phyloP scores from a whole-genome alignment of 2,329 filamentous ascomycete species.

The Talaromyces sp. region DNA sequence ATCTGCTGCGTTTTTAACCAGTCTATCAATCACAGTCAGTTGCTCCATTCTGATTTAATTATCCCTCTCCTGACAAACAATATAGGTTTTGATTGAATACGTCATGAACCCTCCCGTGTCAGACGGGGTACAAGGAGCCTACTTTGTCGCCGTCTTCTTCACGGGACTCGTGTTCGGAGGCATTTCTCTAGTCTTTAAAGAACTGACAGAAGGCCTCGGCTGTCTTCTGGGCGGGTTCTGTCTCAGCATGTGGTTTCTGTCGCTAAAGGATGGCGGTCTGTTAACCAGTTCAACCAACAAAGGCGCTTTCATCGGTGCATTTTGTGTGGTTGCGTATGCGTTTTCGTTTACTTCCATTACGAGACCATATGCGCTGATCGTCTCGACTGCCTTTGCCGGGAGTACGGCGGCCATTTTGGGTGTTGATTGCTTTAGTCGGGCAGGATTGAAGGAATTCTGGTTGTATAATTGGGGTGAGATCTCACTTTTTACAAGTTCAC shows the following conservation, averaged over 20 bases:
- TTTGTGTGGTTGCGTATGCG: slow-evolving; percentile 63
- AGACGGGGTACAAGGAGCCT: slow-evolving; percentile 74
- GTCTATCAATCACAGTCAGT: slow-evolving; percentile 62
- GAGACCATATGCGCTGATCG: slow-evolving; percentile 70
- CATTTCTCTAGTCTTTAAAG: slow-evolving; percentile 69
- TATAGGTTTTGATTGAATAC: slow-evolving; percentile 71
- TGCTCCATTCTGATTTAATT: background rate
- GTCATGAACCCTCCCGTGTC: slow-evolving; percentile 75
- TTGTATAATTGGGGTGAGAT: slow-evolving; percentile 73
- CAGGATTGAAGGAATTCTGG: slow-evolving; percentile 96
- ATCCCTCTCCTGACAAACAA: background rate
- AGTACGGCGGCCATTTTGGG: slow-evolving; percentile 74
- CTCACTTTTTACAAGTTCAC: background rate
- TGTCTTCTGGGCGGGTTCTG: slow-evolving; percentile 84
- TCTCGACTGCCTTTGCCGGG: slow-evolving; percentile 71
- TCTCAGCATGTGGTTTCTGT: slow-evolving; percentile 84
- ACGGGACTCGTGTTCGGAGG: slow-evolving; percentile 70
- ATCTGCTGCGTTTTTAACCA: slow-evolving; percentile 67
- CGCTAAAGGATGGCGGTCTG: slow-evolving; percentile 68
- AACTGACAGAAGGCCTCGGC: slow-evolving; percentile 77
- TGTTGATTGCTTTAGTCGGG: slow-evolving; percentile 82
- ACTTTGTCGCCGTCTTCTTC: slow-evolving; percentile 70
- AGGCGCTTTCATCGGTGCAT: slow-evolving; percentile 67
- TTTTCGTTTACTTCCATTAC: slow-evolving; percentile 75
- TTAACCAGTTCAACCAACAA: slow-evolving; percentile 58